phyloP scores from a whole-genome alignment of 164 flowering plant genomes.

The Nelumbo lutea region DNA sequence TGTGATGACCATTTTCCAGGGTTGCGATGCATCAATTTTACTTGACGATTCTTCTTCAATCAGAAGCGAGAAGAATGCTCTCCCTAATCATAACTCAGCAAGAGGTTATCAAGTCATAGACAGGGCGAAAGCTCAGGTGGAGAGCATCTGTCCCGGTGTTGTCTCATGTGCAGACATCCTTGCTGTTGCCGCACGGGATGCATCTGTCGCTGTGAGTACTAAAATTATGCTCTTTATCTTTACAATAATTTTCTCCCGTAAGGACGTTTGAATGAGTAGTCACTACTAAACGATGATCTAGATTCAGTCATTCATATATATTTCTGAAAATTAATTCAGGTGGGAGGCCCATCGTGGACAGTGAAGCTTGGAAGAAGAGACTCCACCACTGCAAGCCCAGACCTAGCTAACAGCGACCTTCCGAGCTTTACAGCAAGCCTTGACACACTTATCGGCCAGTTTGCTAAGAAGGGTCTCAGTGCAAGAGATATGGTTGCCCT shows the following conservation, averaged over 20 bases:
- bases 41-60: background rate
- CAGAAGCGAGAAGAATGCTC: background rate
- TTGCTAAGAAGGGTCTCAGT: constrained; percentile 26
- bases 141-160: constrained; percentile 34
- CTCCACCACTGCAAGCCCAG: constrained; percentile 30
- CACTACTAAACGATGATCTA: too few relatives aligned
- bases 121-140: constrained; percentile 30
- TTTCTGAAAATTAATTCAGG: constrained; percentile 7
- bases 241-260: too few relatives aligned
- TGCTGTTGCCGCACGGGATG: constrained; percentile 34
- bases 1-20: too few relatives aligned
- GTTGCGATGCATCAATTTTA: too few relatives aligned
- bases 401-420: constrained; percentile 28
- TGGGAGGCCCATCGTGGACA: constrained; percentile 50
- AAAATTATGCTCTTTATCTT: too few relatives aligned
- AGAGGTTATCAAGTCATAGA: constrained; percentile 44
- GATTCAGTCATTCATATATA: too few relatives aligned
- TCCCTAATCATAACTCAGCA: constrained; percentile 22
- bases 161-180: constrained; percentile 53
- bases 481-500: constrained; percentile 43
- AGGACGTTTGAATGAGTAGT: too few relatives aligned
- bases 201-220: constrained; percentile 22
- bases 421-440: constrained; percentile 20
- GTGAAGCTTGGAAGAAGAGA: constrained; percentile 51
- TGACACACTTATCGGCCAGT: constrained; percentile 20